Percentiles rank a stretch among this genome's conserved stretches.
These are phyloP conservation scores for Phialocephala subalpina DNA, from an alignment of 2,329 filamentous ascomycete species.

Conservation along the genomic window DNA sequence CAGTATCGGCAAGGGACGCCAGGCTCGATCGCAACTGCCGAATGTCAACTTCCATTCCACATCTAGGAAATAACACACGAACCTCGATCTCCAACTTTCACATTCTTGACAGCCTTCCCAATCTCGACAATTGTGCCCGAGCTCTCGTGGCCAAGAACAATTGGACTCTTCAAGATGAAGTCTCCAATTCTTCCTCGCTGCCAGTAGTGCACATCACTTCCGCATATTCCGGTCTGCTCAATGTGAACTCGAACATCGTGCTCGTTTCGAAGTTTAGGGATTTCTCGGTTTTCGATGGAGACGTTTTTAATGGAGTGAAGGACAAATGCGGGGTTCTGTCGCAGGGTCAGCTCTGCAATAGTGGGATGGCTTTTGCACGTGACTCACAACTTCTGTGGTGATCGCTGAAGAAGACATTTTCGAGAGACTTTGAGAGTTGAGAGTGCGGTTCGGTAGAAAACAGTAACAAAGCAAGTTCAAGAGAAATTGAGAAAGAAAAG, in stretches of 20 bases:
- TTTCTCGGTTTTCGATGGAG: slow-evolving; percentile 52
- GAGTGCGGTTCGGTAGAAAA: not conserved
- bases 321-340: slow-evolving; percentile 56
- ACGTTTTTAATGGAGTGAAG: slow-evolving; percentile 54
- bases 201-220: slow-evolving; percentile 53
- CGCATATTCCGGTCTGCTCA: slow-evolving; percentile 56
- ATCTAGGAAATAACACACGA: not conserved
- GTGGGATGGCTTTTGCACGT: not conserved
- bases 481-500: not conserved
- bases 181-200: slow-evolving; percentile 28
- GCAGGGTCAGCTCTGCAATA: not conserved
- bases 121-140: slow-evolving; percentile 5
- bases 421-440: not conserved
- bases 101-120: slow-evolving; percentile 9
- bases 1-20: slow-evolving; percentile 7
- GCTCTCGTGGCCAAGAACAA: slow-evolving; percentile 6
- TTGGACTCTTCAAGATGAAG: slow-evolving; percentile 10
- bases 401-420: slow-evolving; percentile 4
- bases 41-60: not conserved
- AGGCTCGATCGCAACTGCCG: slow-evolving; percentile 3
- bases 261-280: slow-evolving; percentile 49
- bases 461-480: not conserved
- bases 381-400: not conserved
- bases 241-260: slow-evolving; percentile 54
- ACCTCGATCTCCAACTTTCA: slow-evolving; percentile 9